Evolutionary conservation across 225 moss, liverwort and hornwort genomes (phyloP), one percentile per base, ranked within the genome.

Genomic region (Pleurozium schreberi): DNA sequence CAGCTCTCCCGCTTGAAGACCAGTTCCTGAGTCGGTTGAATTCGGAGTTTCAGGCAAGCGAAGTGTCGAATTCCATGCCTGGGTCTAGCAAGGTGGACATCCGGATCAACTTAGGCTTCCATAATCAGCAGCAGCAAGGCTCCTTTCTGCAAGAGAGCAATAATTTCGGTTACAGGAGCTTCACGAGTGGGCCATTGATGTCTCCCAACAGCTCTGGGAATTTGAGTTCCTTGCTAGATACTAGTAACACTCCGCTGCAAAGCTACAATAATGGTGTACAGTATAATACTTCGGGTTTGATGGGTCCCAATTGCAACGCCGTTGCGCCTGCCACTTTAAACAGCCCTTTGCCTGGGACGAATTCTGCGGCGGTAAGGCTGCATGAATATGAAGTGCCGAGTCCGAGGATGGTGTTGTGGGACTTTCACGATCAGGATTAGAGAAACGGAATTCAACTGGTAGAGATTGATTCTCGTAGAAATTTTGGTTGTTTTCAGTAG

Each of bases 381-480:
- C 88, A 83, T 50, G 94, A 94, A 40, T 90, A 49, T 22, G 92
- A 92, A 85, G 87, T 87, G 57, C 90, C 90, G 23, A 91, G 94
- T 73, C 92, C 94, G 9, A 80, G 89, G 82, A 90, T 91, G 89
- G 90, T 89, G 71, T 75, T 94, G 83, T 92, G 94, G 94, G 94
- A 94, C 75, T 94, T 91, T 36, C 92, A 90, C 65, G 92, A 91
- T 57, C 85, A 92, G 79, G 80, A 85, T 70, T 61, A 89, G 85
- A 42, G 80, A 33, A n/a, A 18, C 63, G 18, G 38, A n/a, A 40
- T 55, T 14, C 52, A 77, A 75, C 63, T 57, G 80, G 67, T 68
- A 36, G 67, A 68, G 67, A 67, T 84, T 70, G 75, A 90, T 75
- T 65, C 38, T 50, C 55, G 20, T 38, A 53, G 88, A 66, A 73